Conservation (phyloP, 768 basidiomycete genomes). For the Auricularia sp. region DNA sequence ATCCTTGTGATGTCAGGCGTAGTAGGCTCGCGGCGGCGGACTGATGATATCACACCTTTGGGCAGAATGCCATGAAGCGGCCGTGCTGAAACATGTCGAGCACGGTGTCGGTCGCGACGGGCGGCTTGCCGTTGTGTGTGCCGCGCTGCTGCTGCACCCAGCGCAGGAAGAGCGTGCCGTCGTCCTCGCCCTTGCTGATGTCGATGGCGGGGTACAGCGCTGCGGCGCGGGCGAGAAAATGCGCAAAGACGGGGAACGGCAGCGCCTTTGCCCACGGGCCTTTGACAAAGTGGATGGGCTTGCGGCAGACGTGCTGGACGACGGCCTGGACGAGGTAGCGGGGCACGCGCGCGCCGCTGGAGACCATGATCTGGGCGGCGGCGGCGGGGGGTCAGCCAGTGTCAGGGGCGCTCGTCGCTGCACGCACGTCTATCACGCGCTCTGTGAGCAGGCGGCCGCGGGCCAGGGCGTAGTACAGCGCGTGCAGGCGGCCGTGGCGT, state of each 20-base stretch:
- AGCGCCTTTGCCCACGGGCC: conserved; percentile 63
- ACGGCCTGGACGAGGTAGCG: conserved; percentile 72
- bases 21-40: not conserved
- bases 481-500: conserved; percentile 44
- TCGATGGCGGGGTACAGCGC: conserved; percentile 42
- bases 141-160: conserved; percentile 62
- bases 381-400: conserved; percentile 9
- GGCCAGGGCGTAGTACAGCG: conserved; percentile 55
- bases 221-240: conserved; percentile 54
- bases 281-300: conserved; percentile 65
- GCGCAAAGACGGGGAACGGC: conserved; percentile 46
- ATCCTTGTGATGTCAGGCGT: conserved; percentile 35
- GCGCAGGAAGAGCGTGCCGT: conserved; percentile 51
- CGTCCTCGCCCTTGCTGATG: conserved; percentile 51
- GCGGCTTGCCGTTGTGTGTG: not conserved
- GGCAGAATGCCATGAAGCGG: conserved; percentile 72
- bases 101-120: conserved; percentile 34
- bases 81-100: conserved; percentile 60
- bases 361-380: conserved; percentile 49
- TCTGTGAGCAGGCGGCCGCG: conserved; percentile 56
- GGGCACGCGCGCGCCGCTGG: conserved; percentile 69
- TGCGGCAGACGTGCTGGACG: conserved; percentile 69
- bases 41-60: conserved; percentile 38
- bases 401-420: conserved; percentile 12
- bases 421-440: conserved; percentile 59